phyloP scores from a whole-genome alignment of 73 alveolate genomes.

The Diophrys sp. region DNA sequence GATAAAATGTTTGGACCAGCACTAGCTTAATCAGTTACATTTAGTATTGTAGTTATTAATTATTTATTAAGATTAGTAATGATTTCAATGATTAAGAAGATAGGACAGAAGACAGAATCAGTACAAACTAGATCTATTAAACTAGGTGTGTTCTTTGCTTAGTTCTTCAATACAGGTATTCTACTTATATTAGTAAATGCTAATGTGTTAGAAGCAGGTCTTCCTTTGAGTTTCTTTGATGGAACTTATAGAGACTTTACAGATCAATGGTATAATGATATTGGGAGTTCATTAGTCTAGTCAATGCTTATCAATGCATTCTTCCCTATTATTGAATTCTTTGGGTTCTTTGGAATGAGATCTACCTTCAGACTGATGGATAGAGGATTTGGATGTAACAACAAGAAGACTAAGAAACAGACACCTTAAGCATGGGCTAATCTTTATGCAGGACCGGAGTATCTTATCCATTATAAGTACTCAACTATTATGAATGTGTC shows the following conservation, averaged over 20 bases:
- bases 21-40: constrained; percentile 3
- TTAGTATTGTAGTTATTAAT: constrained; percentile 3
- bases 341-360: constrained; percentile 16
- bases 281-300: constrained; percentile 13
- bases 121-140: constrained; percentile 16
- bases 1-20: constrained; percentile 4
- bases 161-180: constrained; percentile 40
- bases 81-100: constrained; percentile 1
- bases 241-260: constrained; percentile 19
- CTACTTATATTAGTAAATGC: constrained; percentile 48
- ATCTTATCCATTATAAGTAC: constrained; percentile 62
- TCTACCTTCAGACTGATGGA: constrained; percentile 1
- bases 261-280: constrained; percentile 20
- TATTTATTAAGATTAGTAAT: constrained; percentile 10
- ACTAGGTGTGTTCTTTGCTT: constrained; percentile 13
- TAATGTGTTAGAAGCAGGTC: constrained; percentile 8
- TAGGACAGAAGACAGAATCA: constrained; percentile 40
- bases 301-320: constrained; percentile 16
- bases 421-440: constrained; percentile 48
- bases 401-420: constrained; percentile 15
- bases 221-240: constrained; percentile 4
- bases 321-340: constrained; percentile 17
- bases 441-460: constrained; percentile 67
- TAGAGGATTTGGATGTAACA: constrained; percentile 12
- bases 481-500: constrained; percentile 49